Base-by-base conservation (phyloP, 495 filamentous ascomycete species). In the Hypoxylon crocopeplum region DNA sequence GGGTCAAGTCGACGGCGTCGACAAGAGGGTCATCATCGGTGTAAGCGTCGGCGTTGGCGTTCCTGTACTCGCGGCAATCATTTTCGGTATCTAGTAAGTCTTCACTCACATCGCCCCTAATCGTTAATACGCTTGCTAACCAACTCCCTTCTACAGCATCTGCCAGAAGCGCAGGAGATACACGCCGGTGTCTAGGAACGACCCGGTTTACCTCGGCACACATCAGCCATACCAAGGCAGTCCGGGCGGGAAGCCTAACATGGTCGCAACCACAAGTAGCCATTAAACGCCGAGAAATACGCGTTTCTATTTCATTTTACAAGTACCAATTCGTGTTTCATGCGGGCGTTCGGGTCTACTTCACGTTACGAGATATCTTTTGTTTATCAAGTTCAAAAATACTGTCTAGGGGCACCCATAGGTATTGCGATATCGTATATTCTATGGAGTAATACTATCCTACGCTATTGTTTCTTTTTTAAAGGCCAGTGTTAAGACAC, bases 1-100 rank as follows among this genome's bases (percentile, higher is more conserved):
- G 36, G 45, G 62, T 22, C 52, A 65, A 48, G 56, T 62, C 20
- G 10, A 45, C 20, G 66, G 69, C n/a, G 63, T 65, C 15, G 66
- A 66, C 29, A 74, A 68, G 25, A 72, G 72, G 49, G 33, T 79
- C 27, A 73, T 79, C 39, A 72, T 81, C 45, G 77, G 78, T 0
- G 58, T 79, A 3, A 68, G 68, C 40, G 71, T 81, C 19, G 78
- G 78, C 7, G 37, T 79, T 20, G 77, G 77, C 6, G 71, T 78
- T 21, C 76, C 76, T 2, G 64, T 42, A 24, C 40, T 80, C 11
- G 58, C 64, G 3, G 69, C 52, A n/a, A 32, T 76, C 30, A 36
- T 69, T 48, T 40, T 58, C 11, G 71, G 64, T 32, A 40, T 68
- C 48, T 67, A 66, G 77, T 78, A 67, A 69, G 76, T 71, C 12